Evolutionary conservation across 2,329 filamentous ascomycete species (phyloP).

Genomic region (Plectosphaerella sp.): DNA sequence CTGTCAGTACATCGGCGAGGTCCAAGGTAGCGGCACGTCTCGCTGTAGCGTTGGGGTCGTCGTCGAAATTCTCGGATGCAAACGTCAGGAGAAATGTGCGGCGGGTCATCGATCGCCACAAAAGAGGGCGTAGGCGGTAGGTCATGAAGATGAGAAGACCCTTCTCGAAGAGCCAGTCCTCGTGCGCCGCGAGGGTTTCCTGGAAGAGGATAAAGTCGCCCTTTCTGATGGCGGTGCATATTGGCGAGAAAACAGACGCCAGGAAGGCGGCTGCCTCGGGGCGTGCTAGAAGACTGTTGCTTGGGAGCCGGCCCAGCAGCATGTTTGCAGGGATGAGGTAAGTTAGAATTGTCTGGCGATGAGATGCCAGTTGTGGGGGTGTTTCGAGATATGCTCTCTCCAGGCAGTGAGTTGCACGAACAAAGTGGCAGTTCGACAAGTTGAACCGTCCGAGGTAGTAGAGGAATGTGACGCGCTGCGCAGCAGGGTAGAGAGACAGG

Average conservation of each 20-base stretch:
- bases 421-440: slow-evolving; percentile 80
- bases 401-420: slow-evolving; percentile 68
- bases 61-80: slow-evolving; percentile 41
- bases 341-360: slow-evolving; percentile 75
- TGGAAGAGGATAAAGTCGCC: slow-evolving; percentile 76
- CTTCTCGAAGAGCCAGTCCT: slow-evolving; percentile 70
- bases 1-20: slow-evolving; percentile 61
- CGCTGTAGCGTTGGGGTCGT: slow-evolving; percentile 36
- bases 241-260: slow-evolving; percentile 62
- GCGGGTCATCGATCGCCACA: slow-evolving; percentile 79
- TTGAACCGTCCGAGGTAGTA: slow-evolving; percentile 92
- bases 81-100: slow-evolving; percentile 76
- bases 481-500: slow-evolving; percentile 74
- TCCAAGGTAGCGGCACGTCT: slow-evolving; percentile 71
- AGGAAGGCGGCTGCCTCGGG: slow-evolving; percentile 65
- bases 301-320: slow-evolving; percentile 79
- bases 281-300: slow-evolving; percentile 57
- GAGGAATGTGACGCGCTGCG: slow-evolving; percentile 85
- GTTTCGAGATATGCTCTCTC: slow-evolving; percentile 76
- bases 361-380: slow-evolving; percentile 56
- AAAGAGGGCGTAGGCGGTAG: slow-evolving; percentile 72
- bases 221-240: slow-evolving; percentile 66
- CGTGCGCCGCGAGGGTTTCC: slow-evolving; percentile 57
- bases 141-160: slow-evolving; percentile 72
- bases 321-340: slow-evolving; percentile 82